Evolutionary conservation across 768 basidiomycete genomes (phyloP).

Genomic region (Rhodotorula paludigena): DNA sequence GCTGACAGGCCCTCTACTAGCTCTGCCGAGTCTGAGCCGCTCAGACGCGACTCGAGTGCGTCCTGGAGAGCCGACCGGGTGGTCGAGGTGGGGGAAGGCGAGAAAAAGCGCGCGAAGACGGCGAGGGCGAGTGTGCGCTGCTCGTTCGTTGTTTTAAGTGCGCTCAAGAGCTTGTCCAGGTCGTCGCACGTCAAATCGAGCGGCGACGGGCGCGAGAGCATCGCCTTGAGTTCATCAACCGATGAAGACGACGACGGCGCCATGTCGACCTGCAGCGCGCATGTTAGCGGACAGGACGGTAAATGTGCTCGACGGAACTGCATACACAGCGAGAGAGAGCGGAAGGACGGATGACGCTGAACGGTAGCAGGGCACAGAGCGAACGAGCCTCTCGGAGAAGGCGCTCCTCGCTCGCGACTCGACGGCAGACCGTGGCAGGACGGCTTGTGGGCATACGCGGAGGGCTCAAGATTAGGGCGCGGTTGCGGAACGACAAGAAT

Average conservation of each 20-base stretch:
- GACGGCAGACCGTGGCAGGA: too few species aligned
- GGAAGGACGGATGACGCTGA: too few species aligned
- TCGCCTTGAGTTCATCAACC: neutral
- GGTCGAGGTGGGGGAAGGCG: neutral
- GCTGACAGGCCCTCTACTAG: conserved; percentile 60
- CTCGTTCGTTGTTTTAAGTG: neutral
- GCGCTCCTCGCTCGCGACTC: too few species aligned
- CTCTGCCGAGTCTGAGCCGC: conserved; percentile 50
- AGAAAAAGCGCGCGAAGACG: conserved; percentile 11
- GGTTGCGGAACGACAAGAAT: too few species aligned
- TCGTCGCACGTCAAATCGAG: neutral
- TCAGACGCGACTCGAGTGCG: conserved; percentile 2
- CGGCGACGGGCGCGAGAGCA: neutral
- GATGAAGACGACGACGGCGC: neutral
- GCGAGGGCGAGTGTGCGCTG: conserved; percentile 9
- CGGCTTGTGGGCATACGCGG: too few species aligned
- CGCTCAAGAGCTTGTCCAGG: neutral
- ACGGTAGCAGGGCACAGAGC: too few species aligned
- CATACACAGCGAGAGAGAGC: too few species aligned
- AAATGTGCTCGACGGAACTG: too few species aligned
- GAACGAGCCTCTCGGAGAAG: too few species aligned
- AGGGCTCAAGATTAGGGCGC: too few species aligned
- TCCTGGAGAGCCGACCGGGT: neutral
- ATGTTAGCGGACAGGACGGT: too few species aligned
- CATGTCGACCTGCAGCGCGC: too few species aligned